Conservation (phyloP, 257 asterid species). For the Handroanthus guayacan region DNA sequence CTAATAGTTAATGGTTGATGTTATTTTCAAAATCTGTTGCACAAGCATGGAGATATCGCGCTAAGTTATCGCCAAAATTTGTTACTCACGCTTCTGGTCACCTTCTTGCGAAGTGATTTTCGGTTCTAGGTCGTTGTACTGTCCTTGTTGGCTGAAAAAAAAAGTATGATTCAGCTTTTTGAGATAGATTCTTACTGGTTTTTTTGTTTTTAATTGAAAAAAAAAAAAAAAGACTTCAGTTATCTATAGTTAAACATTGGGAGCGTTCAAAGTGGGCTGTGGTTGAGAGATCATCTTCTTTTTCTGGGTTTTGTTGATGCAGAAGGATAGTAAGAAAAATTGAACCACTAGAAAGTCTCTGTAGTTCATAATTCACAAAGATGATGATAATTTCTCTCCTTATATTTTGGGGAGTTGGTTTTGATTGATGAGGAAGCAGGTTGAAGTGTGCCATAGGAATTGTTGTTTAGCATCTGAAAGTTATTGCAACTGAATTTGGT, state of each 20-base stretch:
- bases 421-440: slow-evolving; percentile 17
- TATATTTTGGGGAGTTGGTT: slow-evolving; percentile 22
- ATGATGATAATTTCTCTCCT: neutral
- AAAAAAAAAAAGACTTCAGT: neutral
- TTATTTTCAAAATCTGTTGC: slow-evolving; percentile 2
- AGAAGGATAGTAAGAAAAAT: slow-evolving; percentile 8
- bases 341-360: neutral
- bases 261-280: neutral
- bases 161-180: slow-evolving; percentile 24
- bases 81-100: slow-evolving; percentile 15
- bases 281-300: slow-evolving; percentile 25
- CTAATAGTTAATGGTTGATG: slow-evolving; percentile 17
- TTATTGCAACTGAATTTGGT: slow-evolving; percentile 22
- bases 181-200: neutral
- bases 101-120: slow-evolving; percentile 10
- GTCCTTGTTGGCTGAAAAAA: neutral
- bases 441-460: slow-evolving; percentile 16
- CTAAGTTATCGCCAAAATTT: neutral
- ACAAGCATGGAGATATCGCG: slow-evolving; percentile 18
- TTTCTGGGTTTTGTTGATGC: slow-evolving; percentile 6
- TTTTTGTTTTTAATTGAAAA: neutral
- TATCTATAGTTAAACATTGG: slow-evolving; percentile 5
- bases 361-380: neutral
- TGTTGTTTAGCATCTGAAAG: slow-evolving; percentile 6
- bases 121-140: neutral